Evolutionary conservation across 2,329 filamentous ascomycete genomes (phyloP).

Genomic region (Exutisphaerella laricina): DNA sequence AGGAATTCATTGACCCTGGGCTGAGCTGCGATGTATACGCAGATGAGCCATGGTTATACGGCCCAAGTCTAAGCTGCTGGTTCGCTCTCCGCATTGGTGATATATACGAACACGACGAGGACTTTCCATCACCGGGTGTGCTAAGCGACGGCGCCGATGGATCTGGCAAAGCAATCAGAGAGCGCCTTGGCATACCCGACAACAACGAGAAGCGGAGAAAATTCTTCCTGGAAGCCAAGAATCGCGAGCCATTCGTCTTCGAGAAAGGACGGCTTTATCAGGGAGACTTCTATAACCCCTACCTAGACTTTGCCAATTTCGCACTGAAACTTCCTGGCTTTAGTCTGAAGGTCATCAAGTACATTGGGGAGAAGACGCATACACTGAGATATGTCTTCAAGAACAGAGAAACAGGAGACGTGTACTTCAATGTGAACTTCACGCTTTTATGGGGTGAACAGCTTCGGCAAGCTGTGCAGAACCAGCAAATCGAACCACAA

Average conservation of each 20-base stretch:
- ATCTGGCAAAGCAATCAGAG: conserved; percentile 30
- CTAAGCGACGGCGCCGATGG: conserved; percentile 40
- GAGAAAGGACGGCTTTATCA: conserved; percentile 42
- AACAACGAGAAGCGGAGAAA: conserved; percentile 43
- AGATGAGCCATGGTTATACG: conserved; percentile 80
- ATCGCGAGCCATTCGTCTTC: conserved; percentile 38
- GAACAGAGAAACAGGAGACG: conserved; percentile 37
- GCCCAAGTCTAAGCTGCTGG: conserved; percentile 49
- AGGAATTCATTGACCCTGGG: conserved; percentile 85
- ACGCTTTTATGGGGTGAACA: conserved; percentile 42
- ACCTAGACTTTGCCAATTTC: conserved; percentile 45
- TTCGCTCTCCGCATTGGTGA: conserved; percentile 31
- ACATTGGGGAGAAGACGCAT: conserved; percentile 46
- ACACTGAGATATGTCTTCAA: conserved; percentile 44
- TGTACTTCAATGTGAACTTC: conserved; percentile 43
- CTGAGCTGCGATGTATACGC: conserved; percentile 84
- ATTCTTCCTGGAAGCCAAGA: conserved; percentile 35
- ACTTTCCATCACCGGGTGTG: conserved; percentile 28
- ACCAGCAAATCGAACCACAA: conserved; percentile 21
- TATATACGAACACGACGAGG: conserved; percentile 14
- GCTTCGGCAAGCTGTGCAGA: conserved; percentile 33
- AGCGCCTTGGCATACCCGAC: conserved; percentile 32
- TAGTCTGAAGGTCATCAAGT: conserved; percentile 41
- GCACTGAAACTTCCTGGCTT: conserved; percentile 43
- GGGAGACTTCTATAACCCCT: conserved; percentile 46